Percentiles rank a stretch among this genome's conserved stretches.
Evolutionary conservation across 192 early-diverging fungal genomes (phyloP).

Genomic region (Coemansia furcata): DNA sequence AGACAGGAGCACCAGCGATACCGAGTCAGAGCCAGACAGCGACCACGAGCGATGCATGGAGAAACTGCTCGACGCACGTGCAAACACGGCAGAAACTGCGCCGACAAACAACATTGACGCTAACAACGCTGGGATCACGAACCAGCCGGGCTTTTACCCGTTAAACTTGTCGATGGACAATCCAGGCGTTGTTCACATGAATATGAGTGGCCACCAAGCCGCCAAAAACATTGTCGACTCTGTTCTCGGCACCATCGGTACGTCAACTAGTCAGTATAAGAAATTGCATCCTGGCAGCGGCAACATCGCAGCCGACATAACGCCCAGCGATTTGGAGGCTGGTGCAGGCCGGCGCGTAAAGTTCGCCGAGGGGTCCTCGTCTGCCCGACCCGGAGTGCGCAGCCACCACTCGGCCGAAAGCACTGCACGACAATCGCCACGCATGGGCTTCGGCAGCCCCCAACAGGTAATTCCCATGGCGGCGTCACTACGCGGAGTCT

Average conservation of each 20-base stretch:
- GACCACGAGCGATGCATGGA: slow-evolving; percentile 42
- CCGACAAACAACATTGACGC: slow-evolving; percentile 41
- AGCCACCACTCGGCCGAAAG: not conserved
- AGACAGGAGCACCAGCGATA: slow-evolving; percentile 5
- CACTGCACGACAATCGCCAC: not conserved
- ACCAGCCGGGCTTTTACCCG: slow-evolving; percentile 37
- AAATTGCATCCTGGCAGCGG: not conserved
- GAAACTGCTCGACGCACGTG: slow-evolving; percentile 30
- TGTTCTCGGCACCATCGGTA: slow-evolving; percentile 35
- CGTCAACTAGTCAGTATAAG: slow-evolving; percentile 21
- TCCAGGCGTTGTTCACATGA: slow-evolving; percentile 49
- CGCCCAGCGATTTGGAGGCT: slow-evolving; percentile 41
- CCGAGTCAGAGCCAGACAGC: slow-evolving; percentile 26
- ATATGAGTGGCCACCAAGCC: slow-evolving; percentile 46
- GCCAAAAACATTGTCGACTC: slow-evolving; percentile 50
- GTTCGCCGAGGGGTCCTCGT: not conserved
- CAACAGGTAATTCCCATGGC: slow-evolving; percentile 2
- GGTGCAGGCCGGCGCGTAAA: slow-evolving; percentile 11
- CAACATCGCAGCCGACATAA: not conserved
- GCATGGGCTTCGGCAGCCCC: not conserved
- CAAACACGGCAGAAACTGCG: slow-evolving; percentile 27
- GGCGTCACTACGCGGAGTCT: slow-evolving; percentile 42
- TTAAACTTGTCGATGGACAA: slow-evolving; percentile 44
- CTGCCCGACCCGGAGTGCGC: not conserved
- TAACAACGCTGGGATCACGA: slow-evolving; percentile 46